phyloP scores from a whole-genome alignment of 352 stramenopile genomes.

The Globisporangium nagaii region DNA sequence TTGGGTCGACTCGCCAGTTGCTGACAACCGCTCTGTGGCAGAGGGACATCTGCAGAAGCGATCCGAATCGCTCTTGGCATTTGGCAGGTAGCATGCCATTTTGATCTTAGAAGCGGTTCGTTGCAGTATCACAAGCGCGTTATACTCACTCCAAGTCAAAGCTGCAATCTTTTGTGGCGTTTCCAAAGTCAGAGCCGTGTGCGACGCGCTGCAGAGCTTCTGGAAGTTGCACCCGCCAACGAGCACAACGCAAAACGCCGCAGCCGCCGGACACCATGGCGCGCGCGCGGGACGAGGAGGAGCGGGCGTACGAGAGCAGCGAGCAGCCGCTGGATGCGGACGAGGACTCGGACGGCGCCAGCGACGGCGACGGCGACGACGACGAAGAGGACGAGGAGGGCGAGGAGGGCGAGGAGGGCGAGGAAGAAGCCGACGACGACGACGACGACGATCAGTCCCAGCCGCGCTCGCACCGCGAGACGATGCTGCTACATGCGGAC shows the following conservation, averaged over 20 bases:
- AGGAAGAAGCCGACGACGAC: constrained; percentile 8
- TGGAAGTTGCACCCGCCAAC: not conserved
- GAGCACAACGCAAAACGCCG: not conserved
- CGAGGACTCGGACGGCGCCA: too few species aligned
- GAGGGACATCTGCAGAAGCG: too few species aligned
- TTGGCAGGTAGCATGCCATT: too few species aligned
- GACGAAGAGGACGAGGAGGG: not conserved
- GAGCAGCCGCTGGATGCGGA: not conserved
- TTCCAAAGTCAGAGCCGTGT: too few species aligned
- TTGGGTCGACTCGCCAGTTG: too few species aligned
- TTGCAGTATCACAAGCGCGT: too few species aligned
- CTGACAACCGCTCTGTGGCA: too few species aligned
- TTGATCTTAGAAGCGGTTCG: too few species aligned
- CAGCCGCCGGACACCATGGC: not conserved
- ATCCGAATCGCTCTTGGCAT: too few species aligned
- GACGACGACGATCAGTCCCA: constrained; percentile 5
- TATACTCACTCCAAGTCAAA: too few species aligned
- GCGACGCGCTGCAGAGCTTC: not conserved
- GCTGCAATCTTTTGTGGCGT: not conserved
- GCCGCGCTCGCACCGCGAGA: constrained; percentile 20
- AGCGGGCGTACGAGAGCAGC: not conserved
- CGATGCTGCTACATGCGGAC: constrained; percentile 22
- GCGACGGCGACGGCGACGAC: too few species aligned
- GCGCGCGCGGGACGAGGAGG: not conserved
- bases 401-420: constrained; percentile 1